Percentiles rank a stretch among this genome's conserved stretches.
Evolutionary conservation across 805 yeast species (phyloP).

Genomic region (Metschnikowia borealis): DNA sequence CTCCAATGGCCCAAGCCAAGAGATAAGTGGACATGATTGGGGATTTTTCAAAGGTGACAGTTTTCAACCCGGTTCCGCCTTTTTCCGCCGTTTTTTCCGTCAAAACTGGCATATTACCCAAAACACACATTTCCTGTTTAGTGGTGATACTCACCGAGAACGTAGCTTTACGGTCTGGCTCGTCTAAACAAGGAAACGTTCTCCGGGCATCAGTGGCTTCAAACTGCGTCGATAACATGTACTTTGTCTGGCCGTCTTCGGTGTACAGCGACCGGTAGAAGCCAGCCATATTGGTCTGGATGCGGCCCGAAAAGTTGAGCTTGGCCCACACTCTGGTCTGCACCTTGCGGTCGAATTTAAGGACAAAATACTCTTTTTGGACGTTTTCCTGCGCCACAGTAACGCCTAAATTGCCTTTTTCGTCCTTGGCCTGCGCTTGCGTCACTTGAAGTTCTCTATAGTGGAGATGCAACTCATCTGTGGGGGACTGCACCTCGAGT

Average conservation of each 20-base stretch:
- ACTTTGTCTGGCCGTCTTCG: conserved; percentile 34
- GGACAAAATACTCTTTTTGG: conserved; percentile 60
- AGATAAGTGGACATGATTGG: conserved; percentile 56
- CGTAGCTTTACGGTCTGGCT: conserved; percentile 53
- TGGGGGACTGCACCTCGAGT: conserved; percentile 39
- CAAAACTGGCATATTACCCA: conserved; percentile 46
- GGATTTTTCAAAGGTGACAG: conserved; percentile 41
- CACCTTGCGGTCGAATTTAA: conserved; percentile 45
- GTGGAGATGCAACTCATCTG: conserved; percentile 46
- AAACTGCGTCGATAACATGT: conserved; percentile 51
- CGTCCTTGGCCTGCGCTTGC: conserved; percentile 22
- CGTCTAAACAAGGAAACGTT: conserved; percentile 57
- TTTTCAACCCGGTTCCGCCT: conserved; percentile 14
- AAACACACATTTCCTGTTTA: conserved; percentile 31
- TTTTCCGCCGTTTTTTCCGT: conserved; percentile 15
- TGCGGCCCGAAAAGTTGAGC: conserved; percentile 38
- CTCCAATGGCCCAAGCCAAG: conserved; percentile 57
- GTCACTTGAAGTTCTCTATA: conserved; percentile 39
- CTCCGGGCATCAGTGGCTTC: conserved; percentile 59
- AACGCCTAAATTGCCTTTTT: conserved; percentile 24
- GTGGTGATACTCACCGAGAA: conserved; percentile 44
- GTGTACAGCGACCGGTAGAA: conserved; percentile 47
- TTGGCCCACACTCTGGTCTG: conserved; percentile 26
- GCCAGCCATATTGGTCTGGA: conserved; percentile 55
- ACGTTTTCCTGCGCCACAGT: conserved; percentile 31